Evolutionary conservation across 2,329 filamentous ascomycete genomes (phyloP).

Genomic region (Penicillium decumbens): DNA sequence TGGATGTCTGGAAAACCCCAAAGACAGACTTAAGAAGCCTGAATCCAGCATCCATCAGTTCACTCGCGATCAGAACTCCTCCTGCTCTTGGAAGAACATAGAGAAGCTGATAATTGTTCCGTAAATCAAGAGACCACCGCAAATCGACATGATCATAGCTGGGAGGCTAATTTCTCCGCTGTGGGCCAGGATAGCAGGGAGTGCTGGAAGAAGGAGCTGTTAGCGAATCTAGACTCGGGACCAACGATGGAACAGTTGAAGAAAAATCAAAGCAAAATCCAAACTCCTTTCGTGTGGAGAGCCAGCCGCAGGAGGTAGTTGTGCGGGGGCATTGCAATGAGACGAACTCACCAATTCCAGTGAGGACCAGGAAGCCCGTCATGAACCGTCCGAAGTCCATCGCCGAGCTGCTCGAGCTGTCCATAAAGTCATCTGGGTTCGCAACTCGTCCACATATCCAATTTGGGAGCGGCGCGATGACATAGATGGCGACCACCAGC

Average conservation of each 20-base stretch:
- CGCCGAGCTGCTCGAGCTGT: conserved; percentile 72
- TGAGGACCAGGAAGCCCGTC: conserved; percentile 92
- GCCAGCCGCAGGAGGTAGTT: neutral
- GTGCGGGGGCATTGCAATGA: neutral
- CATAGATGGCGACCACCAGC: conserved; percentile 91
- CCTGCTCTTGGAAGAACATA: conserved; percentile 97
- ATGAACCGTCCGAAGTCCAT: conserved; percentile 90
- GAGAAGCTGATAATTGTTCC: conserved; percentile 96
- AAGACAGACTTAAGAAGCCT: neutral
- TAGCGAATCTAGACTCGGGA: conserved; percentile 3
- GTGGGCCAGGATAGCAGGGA: conserved; percentile 84
- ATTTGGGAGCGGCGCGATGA: conserved; percentile 90
- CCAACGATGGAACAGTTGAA: neutral
- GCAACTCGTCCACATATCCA: conserved; percentile 87
- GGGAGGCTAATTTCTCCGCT: conserved; percentile 73
- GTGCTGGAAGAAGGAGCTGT: conserved; percentile 52
- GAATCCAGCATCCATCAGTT: conserved; percentile 2
- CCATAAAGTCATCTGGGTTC: conserved; percentile 95
- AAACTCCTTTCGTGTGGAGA: neutral
- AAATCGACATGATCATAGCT: conserved; percentile 91
- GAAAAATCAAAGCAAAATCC: neutral
- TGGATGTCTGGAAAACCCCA: neutral
- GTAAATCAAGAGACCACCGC: conserved; percentile 91
- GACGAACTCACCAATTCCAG: conserved; percentile 79
- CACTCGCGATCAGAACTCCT: conserved; percentile 66